A percentile compares a stretch with the other conserved stretches of the same genome.
phyloP scores from a whole-genome alignment of 805 yeast genomes.

The Zygosaccharomyces rouxii region DNA sequence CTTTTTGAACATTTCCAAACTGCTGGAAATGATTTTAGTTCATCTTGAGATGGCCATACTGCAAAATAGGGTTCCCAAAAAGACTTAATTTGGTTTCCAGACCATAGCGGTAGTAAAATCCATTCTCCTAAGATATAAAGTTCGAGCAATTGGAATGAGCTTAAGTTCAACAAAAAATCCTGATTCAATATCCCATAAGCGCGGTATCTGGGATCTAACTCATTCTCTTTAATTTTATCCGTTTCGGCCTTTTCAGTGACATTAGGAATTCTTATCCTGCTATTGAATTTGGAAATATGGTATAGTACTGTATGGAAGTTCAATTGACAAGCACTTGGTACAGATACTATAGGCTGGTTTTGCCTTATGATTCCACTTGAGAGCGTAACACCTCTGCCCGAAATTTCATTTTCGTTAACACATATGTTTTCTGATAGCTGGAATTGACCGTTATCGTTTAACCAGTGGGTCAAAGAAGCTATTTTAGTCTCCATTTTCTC shows the following conservation, averaged over 20 bases:
- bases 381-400: conserved; percentile 63
- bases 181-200: conserved; percentile 34
- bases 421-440: conserved; percentile 39
- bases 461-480: conserved; percentile 33
- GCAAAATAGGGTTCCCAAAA: conserved; percentile 69
- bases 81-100: conserved; percentile 30
- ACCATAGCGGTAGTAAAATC: conserved; percentile 27
- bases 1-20: conserved; percentile 46
- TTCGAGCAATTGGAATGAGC: conserved; percentile 58
- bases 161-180: conserved; percentile 39
- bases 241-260: conserved; percentile 5
- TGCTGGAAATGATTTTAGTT: conserved; percentile 56
- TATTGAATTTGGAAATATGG: conserved; percentile 39
- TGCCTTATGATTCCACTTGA: conserved; percentile 36
- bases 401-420: conserved; percentile 40
- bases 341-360: conserved; percentile 46
- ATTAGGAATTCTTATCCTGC: conserved; percentile 17
- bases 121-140: conserved; percentile 39
- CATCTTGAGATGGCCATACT: conserved; percentile 54
- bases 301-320: conserved; percentile 51
- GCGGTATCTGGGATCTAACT: conserved; percentile 22
- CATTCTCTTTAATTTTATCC: background rate
- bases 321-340: conserved; percentile 55
- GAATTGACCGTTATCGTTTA: conserved; percentile 26
- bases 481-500: conserved; percentile 19